Evolutionary conservation across 2,329 filamentous ascomycete genomes (phyloP), one percentile per base, ranked within the genome.

Genomic region (Beauveria medogensis): DNA sequence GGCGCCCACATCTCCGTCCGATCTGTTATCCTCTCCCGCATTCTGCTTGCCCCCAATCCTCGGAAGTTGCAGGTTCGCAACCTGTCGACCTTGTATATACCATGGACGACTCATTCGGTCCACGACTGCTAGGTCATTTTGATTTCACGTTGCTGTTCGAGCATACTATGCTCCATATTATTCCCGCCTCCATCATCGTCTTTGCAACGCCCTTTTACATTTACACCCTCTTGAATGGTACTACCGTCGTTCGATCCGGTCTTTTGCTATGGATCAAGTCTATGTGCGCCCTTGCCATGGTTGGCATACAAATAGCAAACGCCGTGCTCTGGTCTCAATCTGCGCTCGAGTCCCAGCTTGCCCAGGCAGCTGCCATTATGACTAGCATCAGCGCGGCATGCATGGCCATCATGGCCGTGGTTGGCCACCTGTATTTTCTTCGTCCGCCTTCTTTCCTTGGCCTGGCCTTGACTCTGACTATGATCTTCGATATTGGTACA

Each of bases 361-460:
- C 50, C 10, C 18, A 48, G 1, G 66, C 73, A 0, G 69, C 72
- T 18, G 62, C 70, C 1, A 61, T 63, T 0, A 52, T 76, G 10
- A 63, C 64, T 0, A 56, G 71, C 2, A 30, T 72, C n/a, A 70
- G 69, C 30, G 65, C 69, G 0, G 10, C 71, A 6, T 65, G 61
- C 8, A 63, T 75, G 22, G 62, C 56, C 0, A 47, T 66, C 0
- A 48, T 75, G 3, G 73, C 70, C 0, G 74, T 70, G 28, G 18
- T 60, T 0, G 73, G 76, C 58, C 74, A 77, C 50, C 61, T 44
- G 16, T 69, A 66, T 7, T 70, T 71, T 6, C 61, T 64, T 2
- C 66, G 68, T n/a, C 72, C 74, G 0, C 73, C 73, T 0, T 62
- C 67, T 0, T 56, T 76, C 2, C 64, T 76, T 20, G 67, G 63